Conservation (phyloP, 2,329 filamentous ascomycete genomes). For the Mollisiaceae sp. region DNA sequence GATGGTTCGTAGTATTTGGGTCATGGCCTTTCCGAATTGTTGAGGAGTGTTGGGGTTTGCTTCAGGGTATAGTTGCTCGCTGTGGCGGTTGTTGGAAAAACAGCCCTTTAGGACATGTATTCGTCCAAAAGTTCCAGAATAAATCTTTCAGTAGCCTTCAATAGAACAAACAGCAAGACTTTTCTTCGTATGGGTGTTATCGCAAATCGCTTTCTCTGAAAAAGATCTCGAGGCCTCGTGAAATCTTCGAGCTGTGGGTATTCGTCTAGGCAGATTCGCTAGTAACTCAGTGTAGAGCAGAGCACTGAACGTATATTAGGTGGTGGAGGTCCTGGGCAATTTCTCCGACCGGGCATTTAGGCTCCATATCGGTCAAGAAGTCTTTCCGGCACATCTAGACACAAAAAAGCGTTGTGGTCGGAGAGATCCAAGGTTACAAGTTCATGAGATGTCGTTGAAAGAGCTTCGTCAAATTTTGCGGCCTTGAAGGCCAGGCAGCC, state of each 20-base stretch:
- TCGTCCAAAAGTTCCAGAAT: not conserved
- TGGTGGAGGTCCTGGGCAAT: slow-evolving; percentile 8
- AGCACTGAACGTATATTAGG: not conserved
- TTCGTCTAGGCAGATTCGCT: slow-evolving; percentile 11
- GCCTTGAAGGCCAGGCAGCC: slow-evolving; percentile 6
- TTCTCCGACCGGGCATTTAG: slow-evolving; percentile 37
- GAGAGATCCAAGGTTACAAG: slow-evolving; percentile 26
- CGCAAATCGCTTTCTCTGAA: not conserved
- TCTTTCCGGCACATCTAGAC: not conserved
- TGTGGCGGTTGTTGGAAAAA: not conserved
- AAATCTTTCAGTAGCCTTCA: not conserved
- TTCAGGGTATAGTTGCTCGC: slow-evolving; percentile 1
- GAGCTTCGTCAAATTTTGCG: slow-evolving; percentile 19
- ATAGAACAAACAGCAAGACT: not conserved
- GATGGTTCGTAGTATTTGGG: not conserved
- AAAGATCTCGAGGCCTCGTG: not conserved
- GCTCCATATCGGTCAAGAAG: slow-evolving; percentile 17
- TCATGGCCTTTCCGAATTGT: not conserved
- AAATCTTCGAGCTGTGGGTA: not conserved
- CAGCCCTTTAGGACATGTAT: not conserved
- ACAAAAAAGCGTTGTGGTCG: slow-evolving; percentile 23
- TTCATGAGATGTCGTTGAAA: slow-evolving; percentile 41
- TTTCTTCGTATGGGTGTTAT: not conserved
- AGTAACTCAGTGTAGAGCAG: not conserved
- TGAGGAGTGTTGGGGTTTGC: not conserved